phyloP scores from a whole-genome alignment of 768 basidiomycete species.

The Suillus luteus region DNA sequence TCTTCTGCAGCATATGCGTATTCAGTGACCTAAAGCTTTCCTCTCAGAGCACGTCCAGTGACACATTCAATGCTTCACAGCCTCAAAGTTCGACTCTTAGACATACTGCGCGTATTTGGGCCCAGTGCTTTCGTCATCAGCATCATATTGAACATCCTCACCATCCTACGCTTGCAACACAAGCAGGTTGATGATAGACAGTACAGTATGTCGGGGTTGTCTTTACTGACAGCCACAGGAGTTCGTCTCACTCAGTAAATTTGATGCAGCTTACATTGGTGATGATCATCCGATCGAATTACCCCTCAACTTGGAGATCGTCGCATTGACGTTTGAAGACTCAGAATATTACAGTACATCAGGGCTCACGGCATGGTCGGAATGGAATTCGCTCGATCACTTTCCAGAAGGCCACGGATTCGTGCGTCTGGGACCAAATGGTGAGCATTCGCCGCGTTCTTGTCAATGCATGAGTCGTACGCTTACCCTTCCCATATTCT shows the following conservation, averaged over 20 bases:
- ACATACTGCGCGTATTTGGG: not conserved
- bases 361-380: conserved; percentile 20
- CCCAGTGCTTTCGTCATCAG: not conserved
- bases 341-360: conserved; percentile 29
- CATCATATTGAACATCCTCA: conserved; percentile 3
- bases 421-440: conserved; percentile 28
- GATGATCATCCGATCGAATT: conserved; percentile 29
- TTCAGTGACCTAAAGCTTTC: not conserved
- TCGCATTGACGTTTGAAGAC: conserved; percentile 28
- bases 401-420: conserved; percentile 24
- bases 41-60: not conserved
- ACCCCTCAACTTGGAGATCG: conserved; percentile 13
- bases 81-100: not conserved
- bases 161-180: not conserved
- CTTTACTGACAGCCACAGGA: not conserved
- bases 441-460: not conserved
- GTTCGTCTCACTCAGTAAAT: not conserved
- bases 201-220: not conserved
- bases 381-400: conserved; percentile 27
- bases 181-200: conserved; percentile 5
- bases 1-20: not conserved
- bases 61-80: not conserved
- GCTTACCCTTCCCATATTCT: not conserved
- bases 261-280: conserved; percentile 27
- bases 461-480: not conserved